A percentile compares a stretch with the other conserved stretches of the same genome.
Evolutionary conservation across 441 rosid species (phyloP).

Genomic region (Adansonia grandidieri): DNA sequence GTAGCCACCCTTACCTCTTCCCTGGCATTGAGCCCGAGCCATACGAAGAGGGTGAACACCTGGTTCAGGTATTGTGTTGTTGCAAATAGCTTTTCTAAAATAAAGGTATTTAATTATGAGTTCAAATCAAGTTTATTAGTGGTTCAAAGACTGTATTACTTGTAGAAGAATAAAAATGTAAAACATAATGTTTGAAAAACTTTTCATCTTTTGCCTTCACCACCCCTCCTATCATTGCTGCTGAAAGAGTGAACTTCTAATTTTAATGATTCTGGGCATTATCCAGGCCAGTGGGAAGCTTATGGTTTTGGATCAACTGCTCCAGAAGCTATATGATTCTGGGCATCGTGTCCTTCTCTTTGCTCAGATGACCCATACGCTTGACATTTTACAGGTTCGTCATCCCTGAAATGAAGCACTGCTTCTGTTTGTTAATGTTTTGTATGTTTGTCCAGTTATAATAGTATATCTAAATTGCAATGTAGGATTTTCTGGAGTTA

Average conservation of each 20-base stretch:
- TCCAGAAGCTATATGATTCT: slow-evolving; percentile 58
- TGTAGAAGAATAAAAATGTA: not conserved
- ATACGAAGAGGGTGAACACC: slow-evolving; percentile 92
- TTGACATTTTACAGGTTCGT: slow-evolving; percentile 85
- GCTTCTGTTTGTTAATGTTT: slow-evolving; percentile 24
- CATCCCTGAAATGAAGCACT: slow-evolving; percentile 5
- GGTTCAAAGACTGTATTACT: not conserved
- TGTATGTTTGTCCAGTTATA: not conserved
- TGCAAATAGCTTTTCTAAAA: slow-evolving; percentile 14
- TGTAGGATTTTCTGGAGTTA: slow-evolving; percentile 84
- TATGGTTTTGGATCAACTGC: slow-evolving; percentile 71
- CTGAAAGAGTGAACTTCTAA: not conserved
- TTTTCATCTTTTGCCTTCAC: slow-evolving; percentile 20
- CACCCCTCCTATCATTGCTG: not conserved
- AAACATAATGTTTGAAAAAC: not conserved
- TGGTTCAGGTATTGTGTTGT: slow-evolving; percentile 66
- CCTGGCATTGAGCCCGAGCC: slow-evolving; percentile 97
- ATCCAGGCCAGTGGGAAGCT: slow-evolving; percentile 88
- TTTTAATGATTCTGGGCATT: not conserved
- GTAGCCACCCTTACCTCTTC: slow-evolving; percentile 95
- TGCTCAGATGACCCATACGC: slow-evolving; percentile 92
- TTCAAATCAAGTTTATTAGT: slow-evolving; percentile 7
- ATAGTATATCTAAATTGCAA: slow-evolving; percentile 23
- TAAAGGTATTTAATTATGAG: not conserved
- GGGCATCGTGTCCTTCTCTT: slow-evolving; percentile 91